Evolutionary conservation across 768 basidiomycete species (phyloP), one percentile per base, ranked within the genome.

Genomic region (Tricholoma flavovirens): DNA sequence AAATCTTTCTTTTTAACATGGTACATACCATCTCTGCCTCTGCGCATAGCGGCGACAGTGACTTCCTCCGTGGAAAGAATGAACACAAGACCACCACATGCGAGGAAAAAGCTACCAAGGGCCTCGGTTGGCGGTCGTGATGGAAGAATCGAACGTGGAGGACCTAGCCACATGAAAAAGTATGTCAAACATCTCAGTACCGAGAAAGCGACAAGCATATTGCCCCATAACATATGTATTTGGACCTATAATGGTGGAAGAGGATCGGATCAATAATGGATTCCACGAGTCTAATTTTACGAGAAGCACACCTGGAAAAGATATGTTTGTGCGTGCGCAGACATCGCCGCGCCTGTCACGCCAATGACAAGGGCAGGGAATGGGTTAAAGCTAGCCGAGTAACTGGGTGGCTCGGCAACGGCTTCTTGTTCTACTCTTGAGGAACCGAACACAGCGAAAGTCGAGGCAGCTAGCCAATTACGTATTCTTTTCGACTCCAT

Each of bases 111-210:
- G 56, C 90, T 82, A 14, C 87, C 90, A 38, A 98, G 72, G 5
- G 88, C 88, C 74, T 98, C 96, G 0, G 95, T 95, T 0, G 95
- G 96, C 5, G 96, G 96, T 8, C 94, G 84, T 12, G 90, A 91
- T 1, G 96, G 96, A 12, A 92, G 80, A n/a, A 87, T 77, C 1
- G 91, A 93, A 11, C 79, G 78, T 6, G 92, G 88, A 11, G 94
- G 94, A 26, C 79, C 77, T 45, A 95, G 77, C 90, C 90, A 98
- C 38, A 96, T 77, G 82, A 98, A 93, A 74, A 94, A 91, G 68
- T 98, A 98, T 1, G 95, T 98, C 36, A 94, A 63, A 66, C 87
- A 90, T 51, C 96, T 82, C 57, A 95, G 73, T 7, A 90, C 75
- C 5, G 90, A 81, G 67, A 88, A 93, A 4, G 75, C 87, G 54